phyloP scores from a whole-genome alignment of 2,329 filamentous ascomycete species.

The Fusarium cyanostomum region DNA sequence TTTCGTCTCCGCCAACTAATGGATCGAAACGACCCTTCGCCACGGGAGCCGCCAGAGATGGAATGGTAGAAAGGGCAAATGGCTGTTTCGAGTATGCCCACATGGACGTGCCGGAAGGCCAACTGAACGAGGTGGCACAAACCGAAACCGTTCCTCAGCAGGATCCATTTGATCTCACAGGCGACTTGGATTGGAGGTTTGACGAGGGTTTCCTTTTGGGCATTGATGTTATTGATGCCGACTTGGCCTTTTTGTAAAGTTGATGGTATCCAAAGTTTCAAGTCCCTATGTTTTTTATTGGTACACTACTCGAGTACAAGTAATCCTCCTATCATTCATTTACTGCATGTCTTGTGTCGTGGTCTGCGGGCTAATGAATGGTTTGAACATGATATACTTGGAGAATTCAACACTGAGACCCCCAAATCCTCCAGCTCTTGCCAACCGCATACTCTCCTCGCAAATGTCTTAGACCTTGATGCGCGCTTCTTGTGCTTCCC shows the following conservation, averaged over 20 bases:
- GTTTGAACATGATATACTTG: too few species aligned
- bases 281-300: too few species aligned
- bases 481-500: not conserved
- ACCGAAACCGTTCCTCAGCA: not conserved
- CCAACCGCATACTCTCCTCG: too few species aligned
- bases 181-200: not conserved
- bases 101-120: not conserved
- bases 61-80: not conserved
- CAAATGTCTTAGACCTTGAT: not conserved
- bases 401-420: too few species aligned
- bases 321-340: not conserved
- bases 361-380: too few species aligned
- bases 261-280: too few species aligned
- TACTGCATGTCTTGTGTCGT: too few species aligned
- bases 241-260: not conserved
- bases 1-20: not conserved
- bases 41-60: not conserved
- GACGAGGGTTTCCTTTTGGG: not conserved
- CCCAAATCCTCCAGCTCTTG: too few species aligned
- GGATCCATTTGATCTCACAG: not conserved
- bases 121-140: not conserved
- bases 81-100: not conserved
- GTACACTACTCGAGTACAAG: too few species aligned
- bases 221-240: not conserved
- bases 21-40: not conserved